phyloP scores from a whole-genome alignment of 345 rosid species.

The Iberis pinnata region DNA sequence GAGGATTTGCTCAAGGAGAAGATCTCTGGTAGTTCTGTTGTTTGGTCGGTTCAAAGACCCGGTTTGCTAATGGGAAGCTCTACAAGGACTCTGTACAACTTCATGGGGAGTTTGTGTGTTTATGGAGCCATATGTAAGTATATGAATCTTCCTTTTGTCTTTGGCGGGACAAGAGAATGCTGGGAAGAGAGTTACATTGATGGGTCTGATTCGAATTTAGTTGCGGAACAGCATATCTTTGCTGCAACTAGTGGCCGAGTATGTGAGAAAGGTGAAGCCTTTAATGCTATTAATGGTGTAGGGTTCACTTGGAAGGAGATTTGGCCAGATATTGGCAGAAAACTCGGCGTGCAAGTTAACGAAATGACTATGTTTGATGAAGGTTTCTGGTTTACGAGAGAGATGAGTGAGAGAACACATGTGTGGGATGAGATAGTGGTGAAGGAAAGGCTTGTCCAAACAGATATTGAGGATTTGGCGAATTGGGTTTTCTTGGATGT shows the following conservation, averaged over 20 bases:
- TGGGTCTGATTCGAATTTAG: slow-evolving; percentile 61
- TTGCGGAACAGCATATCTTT: slow-evolving; percentile 78
- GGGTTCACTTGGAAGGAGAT: slow-evolving; percentile 80
- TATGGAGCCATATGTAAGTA: slow-evolving; percentile 63
- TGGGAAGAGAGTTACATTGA: slow-evolving; percentile 86
- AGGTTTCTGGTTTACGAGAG: slow-evolving; percentile 41
- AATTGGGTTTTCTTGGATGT: slow-evolving; percentile 73
- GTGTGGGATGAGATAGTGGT: slow-evolving; percentile 62
- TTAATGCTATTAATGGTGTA: slow-evolving; percentile 61
- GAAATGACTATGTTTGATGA: slow-evolving; percentile 36
- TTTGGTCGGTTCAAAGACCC: slow-evolving; percentile 78
- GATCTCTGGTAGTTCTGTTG: slow-evolving; percentile 34
- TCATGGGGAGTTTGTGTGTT: slow-evolving; percentile 70
- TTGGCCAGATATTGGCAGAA: slow-evolving; percentile 56
- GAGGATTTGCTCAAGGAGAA: slow-evolving; percentile 69
- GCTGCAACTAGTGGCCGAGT: slow-evolving; percentile 49
- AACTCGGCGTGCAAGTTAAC: slow-evolving; percentile 45
- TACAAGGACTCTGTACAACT: slow-evolving; percentile 49
- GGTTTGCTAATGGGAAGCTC: slow-evolving; percentile 81
- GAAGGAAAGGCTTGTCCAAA: slow-evolving; percentile 42
- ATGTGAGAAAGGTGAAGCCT: slow-evolving; percentile 47
- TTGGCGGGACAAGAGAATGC: slow-evolving; percentile 73
- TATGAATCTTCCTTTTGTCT: slow-evolving; percentile 65
- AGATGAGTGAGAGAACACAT: slow-evolving; percentile 43
- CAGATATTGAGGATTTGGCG: slow-evolving; percentile 66